Percentiles rank a stretch among this genome's conserved stretches.
Conservation (phyloP, 331 rosid species). For the Cydonia oblonga region DNA sequence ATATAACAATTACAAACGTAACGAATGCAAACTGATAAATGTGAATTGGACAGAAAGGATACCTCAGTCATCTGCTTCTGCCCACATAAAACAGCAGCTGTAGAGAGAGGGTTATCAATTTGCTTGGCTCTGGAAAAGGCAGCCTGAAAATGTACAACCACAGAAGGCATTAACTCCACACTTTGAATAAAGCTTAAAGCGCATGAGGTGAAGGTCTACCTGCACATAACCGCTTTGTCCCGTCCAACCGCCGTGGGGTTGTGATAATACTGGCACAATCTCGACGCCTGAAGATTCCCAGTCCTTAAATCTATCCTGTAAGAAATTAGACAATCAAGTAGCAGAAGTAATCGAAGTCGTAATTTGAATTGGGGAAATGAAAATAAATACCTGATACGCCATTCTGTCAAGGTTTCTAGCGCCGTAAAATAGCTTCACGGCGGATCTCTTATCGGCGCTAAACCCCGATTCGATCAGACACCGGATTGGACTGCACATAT, state of each 20-base stretch:
- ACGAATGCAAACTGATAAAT: background rate
- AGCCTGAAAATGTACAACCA: constrained; percentile 44
- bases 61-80: constrained; percentile 98
- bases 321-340: background rate
- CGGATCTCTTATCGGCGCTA: constrained; percentile 54
- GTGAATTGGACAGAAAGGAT: background rate
- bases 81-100: constrained; percentile 77
- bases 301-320: constrained; percentile 75
- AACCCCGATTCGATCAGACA: constrained; percentile 82
- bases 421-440: constrained; percentile 78
- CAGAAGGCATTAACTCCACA: background rate
- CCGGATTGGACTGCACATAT: constrained; percentile 67
- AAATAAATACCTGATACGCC: constrained; percentile 78
- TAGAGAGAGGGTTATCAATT: constrained; percentile 46
- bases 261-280: constrained; percentile 87
- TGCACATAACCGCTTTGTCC: constrained; percentile 85
- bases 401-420: constrained; percentile 79
- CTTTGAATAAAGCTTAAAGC: background rate
- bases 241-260: constrained; percentile 64
- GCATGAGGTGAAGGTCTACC: constrained; percentile 27
- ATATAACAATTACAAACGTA: no score
- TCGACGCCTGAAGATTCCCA: constrained; percentile 91
- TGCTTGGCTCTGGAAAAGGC: constrained; percentile 69
- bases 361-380: background rate
- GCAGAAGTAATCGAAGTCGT: background rate